Conservation (phyloP, 345 rosid genomes). For the Dipteronia dyeriana region DNA sequence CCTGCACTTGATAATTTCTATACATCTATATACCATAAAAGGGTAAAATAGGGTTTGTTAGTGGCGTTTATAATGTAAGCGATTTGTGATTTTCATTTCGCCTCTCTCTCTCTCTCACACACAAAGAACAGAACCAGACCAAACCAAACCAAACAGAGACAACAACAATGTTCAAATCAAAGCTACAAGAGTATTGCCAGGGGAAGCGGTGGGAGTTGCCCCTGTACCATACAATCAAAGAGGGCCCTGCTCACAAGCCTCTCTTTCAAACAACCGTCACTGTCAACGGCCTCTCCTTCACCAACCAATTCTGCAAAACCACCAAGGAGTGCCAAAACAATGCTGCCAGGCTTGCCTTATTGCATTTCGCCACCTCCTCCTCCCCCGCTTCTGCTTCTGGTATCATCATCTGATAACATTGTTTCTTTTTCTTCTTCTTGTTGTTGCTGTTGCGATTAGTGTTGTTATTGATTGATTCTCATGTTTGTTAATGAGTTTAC, state of each 20-base stretch:
- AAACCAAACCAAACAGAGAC: not conserved
- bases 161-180: conserved; percentile 35
- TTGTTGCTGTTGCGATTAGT: not conserved
- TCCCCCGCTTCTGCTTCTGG: conserved; percentile 1
- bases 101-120: no score
- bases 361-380: conserved; percentile 17
- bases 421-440: no score
- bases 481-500: no score
- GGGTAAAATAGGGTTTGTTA: no score
- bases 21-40: no score
- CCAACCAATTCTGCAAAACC: conserved; percentile 17
- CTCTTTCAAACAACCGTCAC: conserved; percentile 39
- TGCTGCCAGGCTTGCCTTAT: conserved; percentile 42
- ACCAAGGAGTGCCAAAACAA: conserved; percentile 48
- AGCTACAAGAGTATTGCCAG: conserved; percentile 46
- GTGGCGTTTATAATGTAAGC: no score
- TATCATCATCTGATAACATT: not conserved
- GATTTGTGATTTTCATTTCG: no score
- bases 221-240: conserved; percentile 20
- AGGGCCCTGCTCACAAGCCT: conserved; percentile 44
- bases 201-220: conserved; percentile 34
- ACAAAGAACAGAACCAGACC: not conserved
- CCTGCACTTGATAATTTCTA: no score
- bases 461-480: not conserved
- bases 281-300: conserved; percentile 31